Conservation (phyloP, 306 rosid species). For the Sechiopsis laciniata region DNA sequence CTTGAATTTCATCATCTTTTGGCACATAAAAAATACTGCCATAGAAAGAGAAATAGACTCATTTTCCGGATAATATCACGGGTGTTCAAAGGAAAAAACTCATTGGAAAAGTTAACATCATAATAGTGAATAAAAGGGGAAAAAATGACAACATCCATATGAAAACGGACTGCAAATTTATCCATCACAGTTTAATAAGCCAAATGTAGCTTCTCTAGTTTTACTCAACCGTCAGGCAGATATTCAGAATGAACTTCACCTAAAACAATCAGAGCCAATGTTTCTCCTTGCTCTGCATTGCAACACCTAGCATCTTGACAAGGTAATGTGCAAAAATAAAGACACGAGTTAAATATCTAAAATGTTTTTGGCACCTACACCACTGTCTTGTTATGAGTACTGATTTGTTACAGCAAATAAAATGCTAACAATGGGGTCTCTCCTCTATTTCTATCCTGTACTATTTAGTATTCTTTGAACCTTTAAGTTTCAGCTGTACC, state of each 20-base stretch:
- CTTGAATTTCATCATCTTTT: background rate
- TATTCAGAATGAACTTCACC: background rate
- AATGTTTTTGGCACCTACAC: background rate
- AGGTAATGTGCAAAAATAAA: background rate
- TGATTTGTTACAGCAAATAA: background rate
- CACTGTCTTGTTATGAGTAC: background rate
- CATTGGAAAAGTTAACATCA: background rate
- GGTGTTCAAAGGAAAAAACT: background rate
- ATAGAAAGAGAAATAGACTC: background rate
- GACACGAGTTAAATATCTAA: background rate
- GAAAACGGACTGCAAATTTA: background rate
- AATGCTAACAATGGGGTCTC: background rate
- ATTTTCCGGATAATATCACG: background rate
- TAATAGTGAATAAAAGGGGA: background rate
- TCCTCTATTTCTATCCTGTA: background rate
- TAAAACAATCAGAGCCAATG: background rate
- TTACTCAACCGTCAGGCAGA: background rate
- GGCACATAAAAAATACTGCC: background rate
- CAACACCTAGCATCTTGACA: background rate
- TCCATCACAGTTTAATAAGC: background rate
- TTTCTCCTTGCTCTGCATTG: background rate
- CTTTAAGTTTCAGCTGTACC: background rate
- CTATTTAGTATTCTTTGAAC: background rate
- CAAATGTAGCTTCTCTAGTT: background rate
- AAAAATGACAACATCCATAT: background rate